Evolutionary conservation across 2,329 filamentous ascomycete genomes (phyloP), one percentile per base, ranked within the genome.

Genomic region (Sporothrix pallida): DNA sequence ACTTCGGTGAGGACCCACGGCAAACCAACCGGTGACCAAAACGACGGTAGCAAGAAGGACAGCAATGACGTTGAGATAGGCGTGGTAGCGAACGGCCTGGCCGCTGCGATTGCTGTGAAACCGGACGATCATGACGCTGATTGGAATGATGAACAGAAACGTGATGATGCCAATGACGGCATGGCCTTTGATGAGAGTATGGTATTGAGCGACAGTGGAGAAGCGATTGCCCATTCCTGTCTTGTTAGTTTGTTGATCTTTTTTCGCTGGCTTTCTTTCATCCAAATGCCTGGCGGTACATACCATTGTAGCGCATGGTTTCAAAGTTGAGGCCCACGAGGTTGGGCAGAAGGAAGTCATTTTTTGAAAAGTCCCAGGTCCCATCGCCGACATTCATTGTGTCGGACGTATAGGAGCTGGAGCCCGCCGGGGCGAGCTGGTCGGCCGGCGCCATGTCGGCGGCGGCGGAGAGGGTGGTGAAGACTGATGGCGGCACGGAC

Each of bases 301-400:
- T 83, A 93, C 92, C 93, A 87, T 96, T 96, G 83, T 94, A 94
- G 80, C 87, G 90, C 90, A 93, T 95, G 6, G 93, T 95, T 69
- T 91, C 91, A 80, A 93, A 93, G 80, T 94, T 93, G 76, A 93
- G 82, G 9, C 92, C 92, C 78, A 91, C 85, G 63, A 96, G 83
- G 79, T 94, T 94, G 50, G 93, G 93, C 70, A 96, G 83, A 72
- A 96, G 83, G 80, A 95, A 96, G 20, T 88, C 90, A 79, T 95
- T 93, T 80, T 91, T 91, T 74, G 87, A 86, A 73, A 91, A 91
- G 78, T 95, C 91, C 93, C 93, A 96, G 48, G 93, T 95, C 26
- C 93, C 93, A 80, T 95, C 93, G 76, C 93, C 93, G 17, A 95
- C 92, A 72, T 85, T 86, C 86, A 95, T 85, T n/a, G 90, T 93